phyloP scores from a whole-genome alignment of 805 yeast species.

The Deakozyma indianensis region DNA sequence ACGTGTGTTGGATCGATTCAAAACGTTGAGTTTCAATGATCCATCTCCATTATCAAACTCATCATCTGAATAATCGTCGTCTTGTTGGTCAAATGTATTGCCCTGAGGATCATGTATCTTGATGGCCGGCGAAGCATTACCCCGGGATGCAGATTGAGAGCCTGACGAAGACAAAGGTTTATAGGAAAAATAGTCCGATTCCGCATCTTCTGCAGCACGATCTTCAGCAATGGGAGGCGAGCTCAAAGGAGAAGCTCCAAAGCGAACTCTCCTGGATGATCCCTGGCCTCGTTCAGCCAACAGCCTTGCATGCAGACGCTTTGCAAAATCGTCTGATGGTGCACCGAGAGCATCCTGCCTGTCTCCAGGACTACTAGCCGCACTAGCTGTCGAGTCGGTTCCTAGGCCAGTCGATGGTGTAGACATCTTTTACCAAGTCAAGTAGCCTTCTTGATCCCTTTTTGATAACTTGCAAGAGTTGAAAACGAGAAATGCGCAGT shows the following conservation, averaged over 20 bases:
- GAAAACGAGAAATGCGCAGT: too few relatives aligned
- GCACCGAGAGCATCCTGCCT: too few relatives aligned
- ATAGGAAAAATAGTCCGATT: background rate
- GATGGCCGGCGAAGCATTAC: background rate
- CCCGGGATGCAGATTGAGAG: background rate
- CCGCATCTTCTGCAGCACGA: background rate
- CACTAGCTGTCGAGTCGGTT: too few relatives aligned
- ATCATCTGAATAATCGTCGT: background rate
- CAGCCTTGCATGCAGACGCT: background rate
- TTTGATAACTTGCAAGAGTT: too few relatives aligned
- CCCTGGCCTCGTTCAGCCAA: background rate
- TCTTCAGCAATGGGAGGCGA: background rate
- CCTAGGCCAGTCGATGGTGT: too few relatives aligned
- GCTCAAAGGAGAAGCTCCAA: background rate
- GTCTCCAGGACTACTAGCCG: too few relatives aligned
- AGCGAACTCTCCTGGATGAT: background rate
- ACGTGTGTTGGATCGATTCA: background rate
- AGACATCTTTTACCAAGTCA: too few relatives aligned
- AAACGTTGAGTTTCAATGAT: background rate
- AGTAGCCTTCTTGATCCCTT: too few relatives aligned
- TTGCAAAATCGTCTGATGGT: background rate
- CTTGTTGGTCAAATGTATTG: background rate
- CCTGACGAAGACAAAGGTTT: background rate
- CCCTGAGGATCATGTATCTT: background rate
- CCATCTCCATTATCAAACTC: slow-evolving; percentile 1